Evolutionary conservation across 306 rosid species (phyloP).

Genomic region (Morella rubra): DNA sequence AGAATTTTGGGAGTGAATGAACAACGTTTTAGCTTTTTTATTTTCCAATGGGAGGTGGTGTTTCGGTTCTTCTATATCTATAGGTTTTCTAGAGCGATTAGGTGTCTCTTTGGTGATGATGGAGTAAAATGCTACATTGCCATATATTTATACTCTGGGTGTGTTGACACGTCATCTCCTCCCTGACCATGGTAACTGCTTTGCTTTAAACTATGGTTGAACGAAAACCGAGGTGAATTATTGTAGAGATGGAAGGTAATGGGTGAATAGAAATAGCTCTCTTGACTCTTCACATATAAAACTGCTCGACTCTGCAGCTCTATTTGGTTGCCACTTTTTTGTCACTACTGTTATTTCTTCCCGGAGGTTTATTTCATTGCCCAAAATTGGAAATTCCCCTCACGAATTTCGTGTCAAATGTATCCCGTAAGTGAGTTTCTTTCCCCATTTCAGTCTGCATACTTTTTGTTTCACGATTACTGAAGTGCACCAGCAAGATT

Average conservation of each 20-base stretch:
- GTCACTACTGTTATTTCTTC: too few species aligned
- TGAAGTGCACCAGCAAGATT: not conserved
- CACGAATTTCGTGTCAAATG: too few species aligned
- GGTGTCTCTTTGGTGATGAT: constrained; percentile 48
- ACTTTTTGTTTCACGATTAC: not conserved
- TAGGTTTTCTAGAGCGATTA: constrained; percentile 46
- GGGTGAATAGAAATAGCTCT: not conserved
- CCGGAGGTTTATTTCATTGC: too few species aligned
- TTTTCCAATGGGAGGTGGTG: constrained; percentile 32
- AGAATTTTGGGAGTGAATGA: constrained; percentile 29
- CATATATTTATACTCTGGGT: constrained; percentile 15
- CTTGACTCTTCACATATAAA: too few species aligned
- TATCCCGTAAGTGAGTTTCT: too few species aligned
- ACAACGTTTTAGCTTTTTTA: constrained; percentile 26
- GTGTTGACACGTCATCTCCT: constrained; percentile 25
- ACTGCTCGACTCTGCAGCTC: not conserved
- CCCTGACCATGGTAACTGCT: constrained; percentile 24
- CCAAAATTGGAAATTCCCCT: too few species aligned
- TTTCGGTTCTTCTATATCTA: constrained; percentile 24
- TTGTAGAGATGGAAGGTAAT: not conserved
- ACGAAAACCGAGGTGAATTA: constrained; percentile 27
- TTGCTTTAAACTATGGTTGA: constrained; percentile 18
- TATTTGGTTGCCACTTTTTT: not conserved
- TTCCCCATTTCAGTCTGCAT: too few species aligned
- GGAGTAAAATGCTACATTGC: constrained; percentile 14